A percentile compares a stretch with the other conserved stretches of the same genome.
phyloP scores from a whole-genome alignment of 1,139 yeast species.

The Citeromyces hawaiiensis region DNA sequence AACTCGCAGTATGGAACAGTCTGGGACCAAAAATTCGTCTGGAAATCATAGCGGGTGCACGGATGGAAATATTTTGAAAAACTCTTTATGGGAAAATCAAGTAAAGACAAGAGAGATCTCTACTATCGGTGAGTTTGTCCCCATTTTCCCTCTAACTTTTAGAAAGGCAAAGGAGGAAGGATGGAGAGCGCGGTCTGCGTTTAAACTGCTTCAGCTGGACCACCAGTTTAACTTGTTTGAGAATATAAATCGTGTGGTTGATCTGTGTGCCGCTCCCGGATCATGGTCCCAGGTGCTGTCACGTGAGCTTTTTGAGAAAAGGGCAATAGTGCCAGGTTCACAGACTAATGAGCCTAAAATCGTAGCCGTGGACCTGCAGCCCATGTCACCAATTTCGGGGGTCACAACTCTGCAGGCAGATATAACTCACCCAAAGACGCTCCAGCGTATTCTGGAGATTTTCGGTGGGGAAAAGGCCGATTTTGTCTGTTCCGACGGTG shows the following conservation, averaged over 20 bases:
- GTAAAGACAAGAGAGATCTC: slow-evolving; percentile 89
- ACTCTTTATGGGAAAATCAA: slow-evolving; percentile 94
- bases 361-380: slow-evolving; percentile 91
- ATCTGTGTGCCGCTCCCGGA: slow-evolving; percentile 97
- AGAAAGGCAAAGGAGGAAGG: slow-evolving; percentile 96
- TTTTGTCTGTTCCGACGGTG: slow-evolving; percentile 94
- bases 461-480: slow-evolving; percentile 93
- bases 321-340: slow-evolving; percentile 9
- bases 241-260: slow-evolving; percentile 74
- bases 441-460: slow-evolving; percentile 56
- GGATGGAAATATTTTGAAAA: no score
- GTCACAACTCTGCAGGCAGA: slow-evolving; percentile 90
- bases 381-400: slow-evolving; percentile 89
- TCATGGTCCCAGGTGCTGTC: slow-evolving; percentile 98
- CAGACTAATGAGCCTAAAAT: slow-evolving; percentile 42
- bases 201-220: slow-evolving; percentile 77
- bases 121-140: slow-evolving; percentile 29
- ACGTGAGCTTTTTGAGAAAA: slow-evolving; percentile 38
- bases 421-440: slow-evolving; percentile 88
- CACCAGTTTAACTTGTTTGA: slow-evolving; percentile 78
- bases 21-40: background rate
- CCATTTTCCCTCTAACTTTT: slow-evolving; percentile 14
- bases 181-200: slow-evolving; percentile 94
- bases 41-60: background rate
- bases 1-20: background rate